A percentile compares a stretch with the other conserved stretches of the same genome.
phyloP scores from a whole-genome alignment of 495 filamentous ascomycete species.

The Cercophora scortea region DNA sequence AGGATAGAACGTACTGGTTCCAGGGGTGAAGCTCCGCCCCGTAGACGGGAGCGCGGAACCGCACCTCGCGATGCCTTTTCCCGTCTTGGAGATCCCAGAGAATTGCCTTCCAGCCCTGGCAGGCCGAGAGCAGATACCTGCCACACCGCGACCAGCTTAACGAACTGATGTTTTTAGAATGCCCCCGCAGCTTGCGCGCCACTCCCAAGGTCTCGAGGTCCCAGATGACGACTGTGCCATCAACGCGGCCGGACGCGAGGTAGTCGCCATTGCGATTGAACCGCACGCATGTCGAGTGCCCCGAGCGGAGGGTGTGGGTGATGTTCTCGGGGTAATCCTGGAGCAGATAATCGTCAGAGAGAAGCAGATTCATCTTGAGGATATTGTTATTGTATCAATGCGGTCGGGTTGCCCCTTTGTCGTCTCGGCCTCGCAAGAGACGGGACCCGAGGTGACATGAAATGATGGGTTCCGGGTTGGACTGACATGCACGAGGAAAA shows the following conservation, averaged over 20 bases:
- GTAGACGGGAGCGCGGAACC: constrained; percentile 87
- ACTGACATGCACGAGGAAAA: no score
- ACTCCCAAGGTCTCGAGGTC: constrained; percentile 95
- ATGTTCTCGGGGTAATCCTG: constrained; percentile 93
- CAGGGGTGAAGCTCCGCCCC: constrained; percentile 89
- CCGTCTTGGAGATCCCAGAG: constrained; percentile 84
- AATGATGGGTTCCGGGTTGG: no score
- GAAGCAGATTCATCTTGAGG: constrained; percentile 37
- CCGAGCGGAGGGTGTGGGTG: constrained; percentile 72
- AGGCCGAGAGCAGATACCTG: constrained; percentile 87
- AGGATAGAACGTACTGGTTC: constrained; percentile 59
- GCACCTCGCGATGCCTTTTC: constrained; percentile 51
- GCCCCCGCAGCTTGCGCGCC: constrained; percentile 84
- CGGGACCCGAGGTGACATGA: no score
- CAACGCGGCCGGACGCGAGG: constrained; percentile 85
- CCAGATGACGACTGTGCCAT: constrained; percentile 92
- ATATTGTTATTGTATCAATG: no score
- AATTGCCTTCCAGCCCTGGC: constrained; percentile 90
- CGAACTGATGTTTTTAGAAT: constrained; percentile 84
- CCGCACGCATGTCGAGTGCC: constrained; percentile 58
- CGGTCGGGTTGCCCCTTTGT: no score
- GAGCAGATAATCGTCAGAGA: constrained; percentile 57
- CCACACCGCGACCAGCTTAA: constrained; percentile 91
- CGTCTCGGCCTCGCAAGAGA: no score
- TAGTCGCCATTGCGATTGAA: constrained; percentile 94